Evolutionary conservation across 331 rosid genomes (phyloP).

Genomic region (Quercus phellos): DNA sequence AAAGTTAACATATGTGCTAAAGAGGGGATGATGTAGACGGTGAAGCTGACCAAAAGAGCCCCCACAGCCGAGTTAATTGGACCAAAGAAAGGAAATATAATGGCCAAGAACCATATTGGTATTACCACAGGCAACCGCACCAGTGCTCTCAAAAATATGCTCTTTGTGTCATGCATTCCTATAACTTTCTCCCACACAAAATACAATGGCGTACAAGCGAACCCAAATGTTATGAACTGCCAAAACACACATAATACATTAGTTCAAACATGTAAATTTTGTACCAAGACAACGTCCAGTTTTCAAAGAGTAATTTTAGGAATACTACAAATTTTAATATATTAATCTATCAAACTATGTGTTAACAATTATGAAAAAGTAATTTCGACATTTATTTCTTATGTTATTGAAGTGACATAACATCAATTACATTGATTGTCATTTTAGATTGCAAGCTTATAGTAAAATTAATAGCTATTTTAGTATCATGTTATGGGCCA

Average conservation of each 20-base stretch:
- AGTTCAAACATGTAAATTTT: background rate
- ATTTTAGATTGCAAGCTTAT: too few species aligned
- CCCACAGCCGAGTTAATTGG: slow-evolving; percentile 98
- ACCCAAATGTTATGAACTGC: slow-evolving; percentile 94
- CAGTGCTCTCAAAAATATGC: slow-evolving; percentile 77
- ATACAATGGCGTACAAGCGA: slow-evolving; percentile 91
- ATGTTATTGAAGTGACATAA: too few species aligned
- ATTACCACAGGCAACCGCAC: slow-evolving; percentile 91
- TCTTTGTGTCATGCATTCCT: slow-evolving; percentile 90
- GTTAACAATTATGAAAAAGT: too few species aligned
- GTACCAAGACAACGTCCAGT: background rate
- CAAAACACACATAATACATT: slow-evolving; percentile 1
- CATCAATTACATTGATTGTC: too few species aligned
- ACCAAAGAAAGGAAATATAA: slow-evolving; percentile 92
- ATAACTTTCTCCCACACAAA: slow-evolving; percentile 98
- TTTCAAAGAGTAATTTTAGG: too few species aligned
- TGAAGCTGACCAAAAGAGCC: slow-evolving; percentile 92
- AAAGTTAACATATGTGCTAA: slow-evolving; percentile 84
- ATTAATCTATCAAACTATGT: too few species aligned
- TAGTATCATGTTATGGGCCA: too few species aligned
- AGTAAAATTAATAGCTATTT: too few species aligned
- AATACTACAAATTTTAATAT: too few species aligned
- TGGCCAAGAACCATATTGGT: slow-evolving; percentile 95
- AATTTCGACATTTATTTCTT: too few species aligned
- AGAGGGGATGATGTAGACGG: slow-evolving; percentile 90